phyloP scores from a whole-genome alignment of 441 rosid species.

The Brassica balearica region DNA sequence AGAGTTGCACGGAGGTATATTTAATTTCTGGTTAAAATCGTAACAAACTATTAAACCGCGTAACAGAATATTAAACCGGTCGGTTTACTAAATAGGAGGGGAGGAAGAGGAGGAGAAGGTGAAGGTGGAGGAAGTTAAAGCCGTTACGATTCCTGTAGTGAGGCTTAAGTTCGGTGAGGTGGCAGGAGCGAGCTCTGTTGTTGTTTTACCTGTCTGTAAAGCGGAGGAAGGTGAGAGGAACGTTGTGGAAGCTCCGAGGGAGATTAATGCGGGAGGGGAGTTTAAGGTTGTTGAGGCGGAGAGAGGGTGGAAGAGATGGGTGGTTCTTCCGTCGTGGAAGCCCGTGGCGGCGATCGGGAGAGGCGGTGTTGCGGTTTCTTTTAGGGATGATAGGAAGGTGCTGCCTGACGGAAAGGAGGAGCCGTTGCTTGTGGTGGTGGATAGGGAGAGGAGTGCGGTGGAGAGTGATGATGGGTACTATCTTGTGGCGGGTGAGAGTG shows the following conservation, averaged over 20 bases:
- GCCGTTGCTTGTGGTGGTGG: constrained; percentile 70
- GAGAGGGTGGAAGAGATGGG: constrained; percentile 90
- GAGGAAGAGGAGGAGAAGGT: constrained; percentile 35
- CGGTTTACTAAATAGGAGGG: not conserved
- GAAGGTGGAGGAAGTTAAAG: constrained; percentile 30
- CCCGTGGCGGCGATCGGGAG: constrained; percentile 49
- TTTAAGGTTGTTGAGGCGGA: constrained; percentile 81
- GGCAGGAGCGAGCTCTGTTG: constrained; percentile 68
- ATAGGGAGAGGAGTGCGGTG: constrained; percentile 65
- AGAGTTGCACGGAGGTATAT: constrained; percentile 48
- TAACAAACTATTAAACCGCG: not conserved
- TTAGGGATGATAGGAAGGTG: constrained; percentile 63
- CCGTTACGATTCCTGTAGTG: constrained; percentile 67
- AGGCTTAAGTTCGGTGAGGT: constrained; percentile 80
- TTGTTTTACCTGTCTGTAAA: constrained; percentile 76
- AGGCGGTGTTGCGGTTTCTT: constrained; percentile 78
- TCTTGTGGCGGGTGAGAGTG: constrained; percentile 52
- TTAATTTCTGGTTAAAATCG: not conserved
- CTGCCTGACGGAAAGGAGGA: constrained; percentile 82
- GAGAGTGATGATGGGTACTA: constrained; percentile 68
- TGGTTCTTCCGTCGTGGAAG: constrained; percentile 79
- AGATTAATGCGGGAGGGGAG: constrained; percentile 58
- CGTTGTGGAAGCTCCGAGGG: constrained; percentile 73
- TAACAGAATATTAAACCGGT: not conserved
- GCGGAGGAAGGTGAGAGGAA: constrained; percentile 62